These are phyloP conservation scores for Prunus campanulata DNA, from an alignment of 306 rosid genomes.

Conservation along the genomic window DNA sequence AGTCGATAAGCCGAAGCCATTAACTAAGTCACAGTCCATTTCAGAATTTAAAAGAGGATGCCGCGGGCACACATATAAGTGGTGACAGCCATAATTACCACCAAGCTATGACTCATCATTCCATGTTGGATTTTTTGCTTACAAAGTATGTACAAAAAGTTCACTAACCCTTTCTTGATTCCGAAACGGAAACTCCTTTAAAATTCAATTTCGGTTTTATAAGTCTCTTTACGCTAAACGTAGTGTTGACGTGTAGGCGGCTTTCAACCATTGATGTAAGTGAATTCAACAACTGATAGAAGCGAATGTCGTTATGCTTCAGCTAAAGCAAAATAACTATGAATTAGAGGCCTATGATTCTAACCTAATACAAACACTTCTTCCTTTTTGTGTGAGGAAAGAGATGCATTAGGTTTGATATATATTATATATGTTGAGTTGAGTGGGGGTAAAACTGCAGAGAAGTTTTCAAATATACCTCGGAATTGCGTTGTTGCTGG, in stretches of 20 bases:
- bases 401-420: neutral
- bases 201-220: neutral
- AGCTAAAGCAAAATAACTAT: too few relatives aligned
- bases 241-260: too few relatives aligned
- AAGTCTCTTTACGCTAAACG: neutral
- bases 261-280: too few relatives aligned
- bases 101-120: conserved; percentile 4
- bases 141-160: neutral
- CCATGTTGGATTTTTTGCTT: neutral
- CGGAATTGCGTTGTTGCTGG: conserved; percentile 3
- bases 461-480: neutral
- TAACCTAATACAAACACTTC: too few relatives aligned
- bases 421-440: neutral
- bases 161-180: neutral
- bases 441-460: neutral
- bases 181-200: neutral
- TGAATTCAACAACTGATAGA: too few relatives aligned
- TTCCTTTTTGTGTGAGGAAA: neutral
- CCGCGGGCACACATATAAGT: conserved; percentile 4
- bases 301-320: too few relatives aligned
- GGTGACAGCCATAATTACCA: conserved; percentile 4
- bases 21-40: neutral
- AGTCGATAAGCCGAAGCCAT: neutral
- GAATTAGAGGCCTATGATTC: too few relatives aligned
- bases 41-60: neutral